These are phyloP conservation scores for Cunninghamia lanceolata DNA, from an alignment of 75 land plant species.

Conservation along the genomic window DNA sequence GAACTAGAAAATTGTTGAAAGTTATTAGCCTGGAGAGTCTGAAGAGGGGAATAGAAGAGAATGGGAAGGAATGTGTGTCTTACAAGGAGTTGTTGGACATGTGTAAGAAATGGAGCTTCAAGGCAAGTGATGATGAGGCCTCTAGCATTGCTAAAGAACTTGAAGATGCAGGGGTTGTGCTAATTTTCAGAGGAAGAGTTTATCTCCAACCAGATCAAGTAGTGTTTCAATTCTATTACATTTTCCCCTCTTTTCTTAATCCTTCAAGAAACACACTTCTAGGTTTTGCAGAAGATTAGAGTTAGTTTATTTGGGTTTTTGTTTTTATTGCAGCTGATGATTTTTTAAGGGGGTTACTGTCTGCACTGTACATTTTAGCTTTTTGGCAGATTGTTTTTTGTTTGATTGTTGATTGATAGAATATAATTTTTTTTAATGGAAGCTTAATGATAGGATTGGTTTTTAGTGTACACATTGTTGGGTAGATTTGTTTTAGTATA, in stretches of 20 bases:
- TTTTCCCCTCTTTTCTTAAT: not conserved
- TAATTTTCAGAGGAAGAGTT: conserved; percentile 59
- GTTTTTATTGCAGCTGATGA: not conserved
- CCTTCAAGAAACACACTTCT: no score
- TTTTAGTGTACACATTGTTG: no score
- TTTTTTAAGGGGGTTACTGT: not conserved
- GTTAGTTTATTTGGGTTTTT: not conserved
- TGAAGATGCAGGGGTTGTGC: conserved; percentile 68
- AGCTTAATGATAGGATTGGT: no score
- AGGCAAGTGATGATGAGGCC: conserved; percentile 8
- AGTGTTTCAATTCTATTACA: conserved; percentile 28
- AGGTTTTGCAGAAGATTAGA: not conserved
- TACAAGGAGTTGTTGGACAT: conserved; percentile 47
- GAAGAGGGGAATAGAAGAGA: conserved; percentile 32
- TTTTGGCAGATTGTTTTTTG: no score
- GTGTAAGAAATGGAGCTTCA: conserved; percentile 18
- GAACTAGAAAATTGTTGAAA: conserved; percentile 55
- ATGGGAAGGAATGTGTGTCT: conserved; percentile 32
- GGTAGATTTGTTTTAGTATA: no score
- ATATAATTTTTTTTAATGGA: no score
- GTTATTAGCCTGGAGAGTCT: conserved; percentile 42
- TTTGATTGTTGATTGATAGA: no score
- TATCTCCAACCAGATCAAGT: conserved; percentile 78
- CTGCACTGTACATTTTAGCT: not conserved
- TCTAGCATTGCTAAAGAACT: conserved; percentile 32